These are phyloP conservation scores for Tolypocladium ophioglossoides DNA, from an alignment of 2,329 filamentous ascomycete species.

Conservation along the genomic window DNA sequence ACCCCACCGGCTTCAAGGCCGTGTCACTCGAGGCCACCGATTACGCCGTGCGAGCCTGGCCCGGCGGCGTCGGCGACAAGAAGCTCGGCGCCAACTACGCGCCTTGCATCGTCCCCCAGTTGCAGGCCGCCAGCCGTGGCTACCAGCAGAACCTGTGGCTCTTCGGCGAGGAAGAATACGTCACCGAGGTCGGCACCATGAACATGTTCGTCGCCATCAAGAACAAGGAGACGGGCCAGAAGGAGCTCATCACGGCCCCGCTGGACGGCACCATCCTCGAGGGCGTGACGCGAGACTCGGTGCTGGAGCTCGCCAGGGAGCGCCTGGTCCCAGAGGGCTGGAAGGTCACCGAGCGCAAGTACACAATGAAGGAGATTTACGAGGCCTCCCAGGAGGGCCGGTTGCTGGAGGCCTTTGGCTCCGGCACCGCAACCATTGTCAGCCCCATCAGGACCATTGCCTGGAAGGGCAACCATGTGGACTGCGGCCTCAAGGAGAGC, in stretches of 20 bases:
- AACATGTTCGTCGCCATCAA: conserved; percentile 87
- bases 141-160: conserved; percentile 99
- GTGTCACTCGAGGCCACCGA: conserved; percentile 91
- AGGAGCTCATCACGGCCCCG: conserved; percentile 89
- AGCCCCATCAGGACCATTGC: conserved; percentile 81
- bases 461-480: conserved; percentile 72
- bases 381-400: conserved; percentile 77
- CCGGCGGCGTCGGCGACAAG: conserved; percentile 93
- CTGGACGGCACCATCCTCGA: conserved; percentile 94
- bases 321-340: conserved; percentile 76
- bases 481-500: conserved; percentile 69
- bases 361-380: conserved; percentile 77
- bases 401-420: conserved; percentile 84
- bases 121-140: conserved; percentile 79
- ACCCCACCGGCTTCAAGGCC: conserved; percentile 96
- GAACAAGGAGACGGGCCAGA: conserved; percentile 79
- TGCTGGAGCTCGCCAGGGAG: conserved; percentile 78
- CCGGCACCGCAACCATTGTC: conserved; percentile 90
- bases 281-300: conserved; percentile 86
- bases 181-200: conserved; percentile 98
- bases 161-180: conserved; percentile 88
- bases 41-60: conserved; percentile 95
- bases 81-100: conserved; percentile 99
- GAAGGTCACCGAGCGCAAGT: conserved; percentile 80
- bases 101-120: conserved; percentile 95